phyloP scores from a whole-genome alignment of 2,329 filamentous ascomycete species.

The Colletotrichum chrysophilum region DNA sequence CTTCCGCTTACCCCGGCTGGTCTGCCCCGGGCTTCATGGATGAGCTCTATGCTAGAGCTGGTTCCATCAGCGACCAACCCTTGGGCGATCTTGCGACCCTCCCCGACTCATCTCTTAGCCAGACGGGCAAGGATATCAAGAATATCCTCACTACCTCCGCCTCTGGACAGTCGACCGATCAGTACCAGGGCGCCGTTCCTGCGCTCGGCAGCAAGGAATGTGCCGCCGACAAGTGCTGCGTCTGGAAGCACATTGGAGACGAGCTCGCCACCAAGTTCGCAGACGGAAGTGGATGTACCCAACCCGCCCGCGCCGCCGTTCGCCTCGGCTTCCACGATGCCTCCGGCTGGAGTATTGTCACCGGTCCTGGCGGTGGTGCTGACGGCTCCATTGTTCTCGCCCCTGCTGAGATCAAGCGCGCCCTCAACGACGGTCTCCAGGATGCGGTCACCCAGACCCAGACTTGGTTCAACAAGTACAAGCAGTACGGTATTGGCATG shows the following conservation, averaged over 20 bases:
- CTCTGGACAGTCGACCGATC: neutral
- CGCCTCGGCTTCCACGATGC: conserved; percentile 56
- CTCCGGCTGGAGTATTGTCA: conserved; percentile 44
- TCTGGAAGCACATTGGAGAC: conserved; percentile 47
- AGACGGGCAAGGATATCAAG: conserved; percentile 40
- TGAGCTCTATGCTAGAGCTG: neutral
- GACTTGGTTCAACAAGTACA: conserved; percentile 45
- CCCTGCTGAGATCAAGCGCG: conserved; percentile 33
- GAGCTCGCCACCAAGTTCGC: conserved; percentile 41
- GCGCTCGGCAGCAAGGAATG: conserved; percentile 25
- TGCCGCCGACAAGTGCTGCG: conserved; percentile 46
- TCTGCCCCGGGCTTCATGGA: neutral
- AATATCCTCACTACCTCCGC: conserved; percentile 34
- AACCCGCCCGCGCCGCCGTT: conserved; percentile 46
- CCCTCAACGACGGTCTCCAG: conserved; percentile 52
- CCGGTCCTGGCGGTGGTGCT: conserved; percentile 43
- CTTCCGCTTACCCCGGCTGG: neutral
- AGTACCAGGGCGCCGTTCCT: conserved; percentile 25
- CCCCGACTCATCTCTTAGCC: conserved; percentile 32
- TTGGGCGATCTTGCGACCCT: conserved; percentile 45
- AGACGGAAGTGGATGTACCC: conserved; percentile 44
- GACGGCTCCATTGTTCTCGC: conserved; percentile 50
- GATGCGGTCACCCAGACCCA: conserved; percentile 44
- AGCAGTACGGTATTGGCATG: conserved; percentile 45
- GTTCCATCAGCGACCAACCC: neutral